Conservation (phyloP, 129 eudicot genomes). For the Artemisia tridentata region DNA sequence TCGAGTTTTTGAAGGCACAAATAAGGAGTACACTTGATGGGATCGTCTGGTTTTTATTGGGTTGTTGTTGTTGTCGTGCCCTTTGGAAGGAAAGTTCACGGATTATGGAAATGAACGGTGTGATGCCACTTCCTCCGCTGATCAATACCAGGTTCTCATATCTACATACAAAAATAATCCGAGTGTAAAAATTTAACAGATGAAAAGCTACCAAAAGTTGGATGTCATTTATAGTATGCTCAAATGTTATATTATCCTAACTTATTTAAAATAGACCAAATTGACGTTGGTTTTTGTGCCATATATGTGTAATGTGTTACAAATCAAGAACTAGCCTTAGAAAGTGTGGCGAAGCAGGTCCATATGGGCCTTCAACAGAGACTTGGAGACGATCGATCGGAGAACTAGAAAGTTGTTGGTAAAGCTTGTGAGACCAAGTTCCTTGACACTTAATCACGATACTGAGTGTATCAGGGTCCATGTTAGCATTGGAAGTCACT, state of each 20-base stretch:
- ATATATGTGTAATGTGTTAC: background rate
- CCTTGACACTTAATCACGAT: constrained; percentile 55
- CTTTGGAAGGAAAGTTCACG: constrained; percentile 50
- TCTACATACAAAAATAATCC: constrained; percentile 23
- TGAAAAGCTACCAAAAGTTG: background rate
- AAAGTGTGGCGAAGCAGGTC: constrained; percentile 57
- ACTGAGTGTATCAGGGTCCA: constrained; percentile 57
- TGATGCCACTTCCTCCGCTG: constrained; percentile 70
- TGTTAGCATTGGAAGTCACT: constrained; percentile 47
- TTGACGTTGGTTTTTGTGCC: background rate
- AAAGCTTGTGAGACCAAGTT: constrained; percentile 58
- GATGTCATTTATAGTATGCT: background rate
- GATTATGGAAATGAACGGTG: constrained; percentile 68
- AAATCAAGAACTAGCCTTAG: constrained; percentile 40
- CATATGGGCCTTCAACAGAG: constrained; percentile 76
- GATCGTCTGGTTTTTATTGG: constrained; percentile 25
- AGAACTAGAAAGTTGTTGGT: constrained; percentile 43
- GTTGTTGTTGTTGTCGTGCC: constrained; percentile 28
- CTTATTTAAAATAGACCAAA: background rate
- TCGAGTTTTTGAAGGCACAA: constrained; percentile 51
- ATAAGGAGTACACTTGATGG: constrained; percentile 51
- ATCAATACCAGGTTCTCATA: constrained; percentile 57
- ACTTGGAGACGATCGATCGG: constrained; percentile 43
- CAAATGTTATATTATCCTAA: no score
- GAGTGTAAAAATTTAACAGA: background rate